These are phyloP conservation scores for Musa beccarii DNA, from an alignment of 176 grass and related monocot genomes.

Conservation along the genomic window DNA sequence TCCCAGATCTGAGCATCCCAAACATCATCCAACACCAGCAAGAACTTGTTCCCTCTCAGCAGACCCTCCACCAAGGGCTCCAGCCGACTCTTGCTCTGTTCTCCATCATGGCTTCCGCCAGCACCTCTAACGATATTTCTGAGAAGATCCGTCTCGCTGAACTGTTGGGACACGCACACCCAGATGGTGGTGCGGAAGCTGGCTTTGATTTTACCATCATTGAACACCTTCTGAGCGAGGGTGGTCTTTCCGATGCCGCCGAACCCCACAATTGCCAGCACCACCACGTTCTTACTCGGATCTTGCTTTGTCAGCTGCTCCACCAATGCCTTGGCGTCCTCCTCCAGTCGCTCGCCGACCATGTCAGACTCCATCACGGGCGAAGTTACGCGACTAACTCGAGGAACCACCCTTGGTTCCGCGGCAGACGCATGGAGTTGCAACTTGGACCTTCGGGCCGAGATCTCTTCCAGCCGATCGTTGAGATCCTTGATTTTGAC, in stretches of 20 bases:
- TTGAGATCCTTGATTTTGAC: constrained; percentile 17
- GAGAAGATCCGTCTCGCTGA: constrained; percentile 38
- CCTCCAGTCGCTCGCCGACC: background rate
- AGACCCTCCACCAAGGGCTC: constrained; percentile 15
- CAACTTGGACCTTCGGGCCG: background rate
- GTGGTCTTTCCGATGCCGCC: no score
- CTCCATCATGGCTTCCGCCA: constrained; percentile 26
- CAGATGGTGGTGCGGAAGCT: background rate
- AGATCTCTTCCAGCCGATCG: constrained; percentile 10
- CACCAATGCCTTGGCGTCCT: background rate
- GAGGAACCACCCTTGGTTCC: background rate
- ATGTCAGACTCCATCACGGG: background rate
- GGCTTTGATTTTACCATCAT: no score
- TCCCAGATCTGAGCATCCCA: constrained; percentile 38
- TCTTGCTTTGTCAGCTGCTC: background rate
- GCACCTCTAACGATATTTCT: constrained; percentile 29
- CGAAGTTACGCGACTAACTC: background rate
- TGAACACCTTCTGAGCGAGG: no score
- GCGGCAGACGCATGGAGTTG: background rate
- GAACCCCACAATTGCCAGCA: no score
- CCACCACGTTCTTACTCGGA: no score
- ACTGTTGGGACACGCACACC: constrained; percentile 17
- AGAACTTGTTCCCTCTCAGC: constrained; percentile 31
- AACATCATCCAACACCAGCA: constrained; percentile 60
- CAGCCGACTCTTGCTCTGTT: constrained; percentile 24